phyloP scores from a whole-genome alignment of 192 early-diverging fungal species.

The Coemansia sp. region DNA sequence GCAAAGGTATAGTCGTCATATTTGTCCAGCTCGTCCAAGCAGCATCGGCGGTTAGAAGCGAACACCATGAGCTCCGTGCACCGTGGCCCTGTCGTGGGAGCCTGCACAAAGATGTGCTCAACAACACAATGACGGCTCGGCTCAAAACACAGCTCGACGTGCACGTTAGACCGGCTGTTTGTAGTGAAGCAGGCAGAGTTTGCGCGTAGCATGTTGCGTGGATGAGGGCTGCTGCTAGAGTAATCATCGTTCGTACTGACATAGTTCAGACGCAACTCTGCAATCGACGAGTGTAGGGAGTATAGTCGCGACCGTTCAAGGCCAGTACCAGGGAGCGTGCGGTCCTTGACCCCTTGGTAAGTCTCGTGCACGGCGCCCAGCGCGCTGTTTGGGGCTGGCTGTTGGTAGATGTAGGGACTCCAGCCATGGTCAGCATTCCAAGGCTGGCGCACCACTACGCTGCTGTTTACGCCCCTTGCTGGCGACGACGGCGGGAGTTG shows the following conservation, averaged over 20 bases:
- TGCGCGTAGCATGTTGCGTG: constrained; percentile 25
- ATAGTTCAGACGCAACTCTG: constrained; percentile 7
- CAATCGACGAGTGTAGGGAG: constrained; percentile 19
- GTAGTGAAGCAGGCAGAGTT: constrained; percentile 23
- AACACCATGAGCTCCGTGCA: constrained; percentile 53
- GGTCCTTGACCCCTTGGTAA: background rate
- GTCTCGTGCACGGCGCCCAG: constrained; percentile 3
- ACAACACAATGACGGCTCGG: constrained; percentile 21
- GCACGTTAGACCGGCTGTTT: constrained; percentile 25
- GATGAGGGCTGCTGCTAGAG: constrained; percentile 13
- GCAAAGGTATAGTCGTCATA: constrained; percentile 52
- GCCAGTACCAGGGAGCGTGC: constrained; percentile 3
- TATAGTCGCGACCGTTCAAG: constrained; percentile 16
- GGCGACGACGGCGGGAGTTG: background rate
- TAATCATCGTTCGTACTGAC: constrained; percentile 35
- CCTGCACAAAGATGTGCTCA: constrained; percentile 36
- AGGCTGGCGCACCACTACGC: constrained; percentile 33
- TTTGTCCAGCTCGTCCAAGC: constrained; percentile 24
- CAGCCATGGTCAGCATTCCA: constrained; percentile 30
- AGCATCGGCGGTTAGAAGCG: constrained; percentile 36
- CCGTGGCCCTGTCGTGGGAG: constrained; percentile 23
- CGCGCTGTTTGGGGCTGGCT: constrained; percentile 14
- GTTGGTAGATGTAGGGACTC: constrained; percentile 40
- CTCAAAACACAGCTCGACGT: constrained; percentile 32
- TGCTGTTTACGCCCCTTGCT: background rate